Evolutionary conservation across 1,139 yeast genomes (phyloP).

Genomic region (Arxiozyma telluris): DNA sequence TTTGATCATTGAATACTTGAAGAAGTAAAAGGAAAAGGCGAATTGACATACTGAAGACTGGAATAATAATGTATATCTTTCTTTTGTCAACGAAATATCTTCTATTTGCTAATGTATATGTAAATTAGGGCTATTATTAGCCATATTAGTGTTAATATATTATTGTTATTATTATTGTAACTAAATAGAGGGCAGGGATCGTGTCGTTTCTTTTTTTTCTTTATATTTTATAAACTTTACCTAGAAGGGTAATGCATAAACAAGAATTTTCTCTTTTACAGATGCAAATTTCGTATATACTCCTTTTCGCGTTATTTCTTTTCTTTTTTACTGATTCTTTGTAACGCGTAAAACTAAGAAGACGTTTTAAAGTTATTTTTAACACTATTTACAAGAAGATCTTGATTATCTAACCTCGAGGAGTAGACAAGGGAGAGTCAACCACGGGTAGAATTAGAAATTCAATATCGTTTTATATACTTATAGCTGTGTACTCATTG

Average conservation of each 20-base stretch:
- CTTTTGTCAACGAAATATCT: too few species aligned
- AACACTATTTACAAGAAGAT: neutral
- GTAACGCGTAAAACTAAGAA: neutral
- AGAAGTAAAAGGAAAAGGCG: neutral
- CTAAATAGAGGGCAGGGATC: too few species aligned
- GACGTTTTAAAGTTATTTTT: neutral
- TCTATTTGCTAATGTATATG: neutral
- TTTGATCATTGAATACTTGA: neutral
- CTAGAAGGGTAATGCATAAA: neutral
- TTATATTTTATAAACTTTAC: neutral
- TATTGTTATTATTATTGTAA: too few species aligned
- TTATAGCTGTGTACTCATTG: neutral
- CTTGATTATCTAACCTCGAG: neutral
- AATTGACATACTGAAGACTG: too few species aligned
- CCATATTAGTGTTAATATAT: too few species aligned
- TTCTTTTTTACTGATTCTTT: neutral
- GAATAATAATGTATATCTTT: too few species aligned
- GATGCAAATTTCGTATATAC: neutral
- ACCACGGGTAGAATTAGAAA: neutral
- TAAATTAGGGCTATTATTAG: too few species aligned
- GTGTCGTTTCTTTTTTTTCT: neutral
- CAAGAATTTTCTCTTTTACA: neutral
- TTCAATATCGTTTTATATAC: too few species aligned
- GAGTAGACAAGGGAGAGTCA: neutral
- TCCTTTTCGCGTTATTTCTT: conserved; percentile 1